A percentile compares a stretch with the other conserved stretches of the same genome.
phyloP scores from a whole-genome alignment of 2,329 filamentous ascomycete genomes.

The Penicillium sumatraense region DNA sequence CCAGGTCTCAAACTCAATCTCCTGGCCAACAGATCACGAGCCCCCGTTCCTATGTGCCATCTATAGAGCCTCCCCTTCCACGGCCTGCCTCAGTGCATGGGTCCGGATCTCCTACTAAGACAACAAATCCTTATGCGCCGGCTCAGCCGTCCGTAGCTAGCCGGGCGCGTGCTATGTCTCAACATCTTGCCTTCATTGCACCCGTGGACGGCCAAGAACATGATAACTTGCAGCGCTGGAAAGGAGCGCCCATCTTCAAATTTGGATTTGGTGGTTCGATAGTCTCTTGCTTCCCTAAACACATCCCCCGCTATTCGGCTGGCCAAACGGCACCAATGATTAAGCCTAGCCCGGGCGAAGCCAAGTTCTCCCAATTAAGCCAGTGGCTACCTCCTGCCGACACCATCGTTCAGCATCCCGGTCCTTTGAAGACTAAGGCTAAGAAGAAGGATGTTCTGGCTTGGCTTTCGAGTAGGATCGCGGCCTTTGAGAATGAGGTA shows the following conservation, averaged over 20 bases:
- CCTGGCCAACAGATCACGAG: constrained; percentile 59
- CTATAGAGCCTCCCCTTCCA: constrained; percentile 51
- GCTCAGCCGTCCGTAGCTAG: constrained; percentile 38
- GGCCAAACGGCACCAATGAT: constrained; percentile 75
- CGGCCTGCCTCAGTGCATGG: constrained; percentile 61
- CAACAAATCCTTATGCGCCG: constrained; percentile 41
- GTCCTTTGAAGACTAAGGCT: constrained; percentile 82
- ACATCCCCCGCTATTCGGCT: constrained; percentile 82
- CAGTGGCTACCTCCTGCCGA: constrained; percentile 74
- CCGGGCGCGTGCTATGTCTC: constrained; percentile 50
- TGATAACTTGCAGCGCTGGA: constrained; percentile 88
- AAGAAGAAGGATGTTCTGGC: constrained; percentile 92
- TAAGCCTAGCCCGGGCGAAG: constrained; percentile 78
- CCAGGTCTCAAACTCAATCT: constrained; percentile 62
- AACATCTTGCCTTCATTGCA: constrained; percentile 59
- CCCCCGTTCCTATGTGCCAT: constrained; percentile 48
- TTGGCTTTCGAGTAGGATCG: constrained; percentile 81
- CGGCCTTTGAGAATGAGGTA: constrained; percentile 65
- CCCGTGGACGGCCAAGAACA: constrained; percentile 61
- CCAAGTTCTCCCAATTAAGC: constrained; percentile 77
- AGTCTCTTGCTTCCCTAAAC: constrained; percentile 84
- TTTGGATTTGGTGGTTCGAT: constrained; percentile 88
- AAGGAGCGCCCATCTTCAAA: constrained; percentile 80
- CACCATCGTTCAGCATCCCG: constrained; percentile 79
- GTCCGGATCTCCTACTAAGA: constrained; percentile 46